Percentiles rank a stretch among this genome's conserved stretches.
Evolutionary conservation across 176 grass and related monocot genomes (phyloP).

Genomic region (Phyllostachys edulis): DNA sequence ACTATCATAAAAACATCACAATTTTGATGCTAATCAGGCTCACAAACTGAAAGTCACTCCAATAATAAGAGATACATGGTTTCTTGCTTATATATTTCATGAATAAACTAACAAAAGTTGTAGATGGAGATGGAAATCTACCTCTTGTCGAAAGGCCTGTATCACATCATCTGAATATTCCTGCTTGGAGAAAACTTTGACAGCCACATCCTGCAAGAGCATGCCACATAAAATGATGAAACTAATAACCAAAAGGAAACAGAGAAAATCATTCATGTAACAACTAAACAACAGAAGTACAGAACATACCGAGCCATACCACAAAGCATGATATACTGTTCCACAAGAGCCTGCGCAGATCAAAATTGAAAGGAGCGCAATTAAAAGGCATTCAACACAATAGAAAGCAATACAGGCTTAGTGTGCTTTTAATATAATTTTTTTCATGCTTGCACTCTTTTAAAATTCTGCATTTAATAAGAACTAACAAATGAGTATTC

Average conservation of each 20-base stretch:
- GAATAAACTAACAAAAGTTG: background rate
- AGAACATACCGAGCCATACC: constrained; percentile 96
- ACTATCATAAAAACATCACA: constrained; percentile 8
- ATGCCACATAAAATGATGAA: constrained; percentile 31
- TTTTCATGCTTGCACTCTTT: background rate
- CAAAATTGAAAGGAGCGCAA: constrained; percentile 28
- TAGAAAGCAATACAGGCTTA: background rate
- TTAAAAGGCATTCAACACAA: constrained; percentile 26
- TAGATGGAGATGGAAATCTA: constrained; percentile 34
- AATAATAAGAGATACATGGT: background rate
- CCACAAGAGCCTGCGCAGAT: constrained; percentile 81
- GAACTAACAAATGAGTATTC: background rate
- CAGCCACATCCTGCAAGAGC: constrained; percentile 82
- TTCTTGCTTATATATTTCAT: constrained; percentile 15
- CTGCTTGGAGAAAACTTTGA: constrained; percentile 98
- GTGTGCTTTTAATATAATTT: background rate
- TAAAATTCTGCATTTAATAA: constrained; percentile 1
- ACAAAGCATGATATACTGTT: constrained; percentile 95
- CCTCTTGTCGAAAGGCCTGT: constrained; percentile 91
- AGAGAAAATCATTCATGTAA: constrained; percentile 9
- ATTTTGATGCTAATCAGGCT: background rate
- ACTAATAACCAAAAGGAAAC: constrained; percentile 17
- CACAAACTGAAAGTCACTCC: background rate
- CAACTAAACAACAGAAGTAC: constrained; percentile 21
- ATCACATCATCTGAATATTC: constrained; percentile 97